These are phyloP conservation scores for Yarrowia sp. DNA, from an alignment of 805 yeast species.

Conservation along the genomic window DNA sequence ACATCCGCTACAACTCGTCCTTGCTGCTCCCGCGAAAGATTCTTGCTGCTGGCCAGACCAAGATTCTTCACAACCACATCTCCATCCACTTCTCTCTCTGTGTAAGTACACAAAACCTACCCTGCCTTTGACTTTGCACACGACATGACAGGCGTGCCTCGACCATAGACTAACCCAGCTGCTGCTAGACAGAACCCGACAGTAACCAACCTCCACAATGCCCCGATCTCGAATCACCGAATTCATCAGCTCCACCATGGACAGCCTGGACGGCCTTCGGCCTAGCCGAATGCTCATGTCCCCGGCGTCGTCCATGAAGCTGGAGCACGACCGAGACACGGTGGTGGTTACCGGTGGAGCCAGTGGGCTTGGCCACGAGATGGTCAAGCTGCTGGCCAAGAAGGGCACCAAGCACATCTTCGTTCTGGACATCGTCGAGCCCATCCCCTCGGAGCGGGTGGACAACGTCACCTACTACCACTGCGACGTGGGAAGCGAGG, in stretches of 20 bases:
- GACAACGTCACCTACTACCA: conserved; percentile 52
- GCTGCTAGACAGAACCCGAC: conserved; percentile 4
- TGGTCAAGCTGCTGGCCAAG: conserved; percentile 49
- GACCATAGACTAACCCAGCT: conserved; percentile 6
- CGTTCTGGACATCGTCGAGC: conserved; percentile 60
- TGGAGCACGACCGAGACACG: conserved; percentile 46
- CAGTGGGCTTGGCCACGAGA: conserved; percentile 70
- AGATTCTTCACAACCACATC: neutral
- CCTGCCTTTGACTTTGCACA: conserved; percentile 8
- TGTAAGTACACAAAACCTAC: conserved; percentile 4
- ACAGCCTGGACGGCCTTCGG: conserved; percentile 16
- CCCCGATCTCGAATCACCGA: conserved; percentile 7
- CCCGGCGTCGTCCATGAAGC: conserved; percentile 17
- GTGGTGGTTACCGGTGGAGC: conserved; percentile 83
- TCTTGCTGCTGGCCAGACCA: conserved; percentile 15
- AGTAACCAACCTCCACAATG: neutral
- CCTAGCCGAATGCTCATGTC: conserved; percentile 22
- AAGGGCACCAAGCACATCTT: conserved; percentile 51
- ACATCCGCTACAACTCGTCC: neutral
- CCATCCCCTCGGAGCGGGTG: conserved; percentile 40
- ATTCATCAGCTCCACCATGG: conserved; percentile 2
- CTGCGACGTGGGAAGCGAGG: conserved; percentile 67
- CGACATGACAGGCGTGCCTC: conserved; percentile 12
- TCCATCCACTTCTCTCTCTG: neutral
- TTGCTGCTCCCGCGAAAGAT: neutral